phyloP scores from a whole-genome alignment of 345 rosid genomes.

The Pelargonium nanum region DNA sequence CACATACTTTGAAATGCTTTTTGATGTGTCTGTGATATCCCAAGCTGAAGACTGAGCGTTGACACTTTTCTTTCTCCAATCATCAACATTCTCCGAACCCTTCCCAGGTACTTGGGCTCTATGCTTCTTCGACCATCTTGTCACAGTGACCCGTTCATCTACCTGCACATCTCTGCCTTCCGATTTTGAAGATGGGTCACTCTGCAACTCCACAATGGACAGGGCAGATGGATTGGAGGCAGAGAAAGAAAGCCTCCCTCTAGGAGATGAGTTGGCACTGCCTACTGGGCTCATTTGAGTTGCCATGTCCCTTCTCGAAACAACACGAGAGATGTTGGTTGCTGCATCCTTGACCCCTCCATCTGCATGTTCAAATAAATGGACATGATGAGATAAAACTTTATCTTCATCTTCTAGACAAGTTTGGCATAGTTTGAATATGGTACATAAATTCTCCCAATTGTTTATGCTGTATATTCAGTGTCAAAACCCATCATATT shows the following conservation, averaged over 20 bases:
- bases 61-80: conserved; percentile 52
- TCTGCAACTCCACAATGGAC: conserved; percentile 44
- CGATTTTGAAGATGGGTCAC: conserved; percentile 31
- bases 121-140: conserved; percentile 83
- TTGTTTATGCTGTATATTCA: too few relatives aligned
- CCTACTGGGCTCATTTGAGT: conserved; percentile 94
- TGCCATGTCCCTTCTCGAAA: conserved; percentile 94
- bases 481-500: too few relatives aligned
- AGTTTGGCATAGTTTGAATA: not conserved
- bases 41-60: conserved; percentile 44
- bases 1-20: conserved; percentile 47
- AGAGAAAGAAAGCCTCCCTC: conserved; percentile 38
- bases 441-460: not conserved
- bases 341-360: conserved; percentile 47
- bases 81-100: conserved; percentile 48
- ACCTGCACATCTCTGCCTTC: conserved; percentile 77
- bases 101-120: conserved; percentile 38
- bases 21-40: conserved; percentile 51
- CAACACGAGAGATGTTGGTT: conserved; percentile 43
- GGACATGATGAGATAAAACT: conserved; percentile 11
- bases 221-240: conserved; percentile 40
- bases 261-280: conserved; percentile 52
- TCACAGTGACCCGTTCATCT: conserved; percentile 76
- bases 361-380: conserved; percentile 30
- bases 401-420: not conserved